Percentiles rank a stretch among this genome's conserved stretches.
These are phyloP conservation scores for Apiospora rasikravindrae DNA, from an alignment of 2,329 filamentous ascomycete species.

Conservation along the genomic window DNA sequence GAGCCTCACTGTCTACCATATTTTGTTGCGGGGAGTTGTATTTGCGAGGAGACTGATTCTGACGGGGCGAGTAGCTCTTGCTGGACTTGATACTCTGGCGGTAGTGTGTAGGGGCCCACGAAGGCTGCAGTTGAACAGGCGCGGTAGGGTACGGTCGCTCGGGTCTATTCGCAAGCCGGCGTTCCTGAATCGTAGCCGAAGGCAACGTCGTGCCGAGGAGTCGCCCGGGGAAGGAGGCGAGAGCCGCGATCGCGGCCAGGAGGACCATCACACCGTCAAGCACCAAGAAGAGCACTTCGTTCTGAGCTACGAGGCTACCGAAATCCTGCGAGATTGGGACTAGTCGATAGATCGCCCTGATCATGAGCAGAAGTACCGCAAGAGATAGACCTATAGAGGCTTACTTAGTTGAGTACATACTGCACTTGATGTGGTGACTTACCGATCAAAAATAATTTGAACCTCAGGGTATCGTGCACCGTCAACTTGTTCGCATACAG, in stretches of 20 bases:
- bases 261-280: constrained; percentile 36
- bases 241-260: constrained; percentile 28
- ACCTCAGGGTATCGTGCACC: constrained; percentile 49
- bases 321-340: constrained; percentile 33
- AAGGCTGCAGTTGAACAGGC: constrained; percentile 28
- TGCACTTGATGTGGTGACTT: constrained; percentile 28
- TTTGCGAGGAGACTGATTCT: constrained; percentile 18
- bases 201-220: constrained; percentile 30
- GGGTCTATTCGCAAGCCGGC: constrained; percentile 26
- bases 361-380: constrained; percentile 29
- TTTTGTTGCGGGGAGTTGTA: constrained; percentile 24
- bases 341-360: constrained; percentile 36
- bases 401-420: not conserved
- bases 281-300: constrained; percentile 34
- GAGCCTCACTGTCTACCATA: constrained; percentile 37
- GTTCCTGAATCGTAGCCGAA: constrained; percentile 23
- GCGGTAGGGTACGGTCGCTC: constrained; percentile 27
- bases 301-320: constrained; percentile 30
- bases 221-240: constrained; percentile 35
- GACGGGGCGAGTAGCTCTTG: constrained; percentile 25
- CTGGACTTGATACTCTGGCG: constrained; percentile 27
- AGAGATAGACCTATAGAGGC: constrained; percentile 10
- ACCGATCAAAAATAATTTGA: constrained; percentile 53
- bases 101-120: constrained; percentile 23
- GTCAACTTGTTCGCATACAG: constrained; percentile 46